phyloP scores from a whole-genome alignment of 1,284 basidiomycete species.

The Irpex rosettiformis region DNA sequence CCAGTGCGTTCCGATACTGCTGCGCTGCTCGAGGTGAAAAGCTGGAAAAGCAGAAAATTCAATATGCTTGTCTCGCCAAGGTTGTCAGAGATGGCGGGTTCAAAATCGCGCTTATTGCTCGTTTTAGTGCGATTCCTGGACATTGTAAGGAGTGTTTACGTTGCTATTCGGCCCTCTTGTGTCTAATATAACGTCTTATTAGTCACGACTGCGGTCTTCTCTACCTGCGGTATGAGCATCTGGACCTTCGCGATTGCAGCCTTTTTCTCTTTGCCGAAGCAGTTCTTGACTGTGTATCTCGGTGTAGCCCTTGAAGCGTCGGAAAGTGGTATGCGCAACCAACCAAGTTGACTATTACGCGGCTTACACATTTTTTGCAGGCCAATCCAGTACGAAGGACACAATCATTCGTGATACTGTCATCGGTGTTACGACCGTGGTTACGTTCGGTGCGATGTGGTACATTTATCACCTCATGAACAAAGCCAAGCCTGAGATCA shows the following conservation, averaged over 20 bases:
- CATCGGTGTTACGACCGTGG: conserved; percentile 57
- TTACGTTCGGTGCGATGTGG: conserved; percentile 81
- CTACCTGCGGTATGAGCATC: conserved; percentile 77
- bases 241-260: conserved; percentile 69
- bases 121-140: conserved; percentile 80
- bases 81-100: conserved; percentile 81
- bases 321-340: conserved; percentile 31
- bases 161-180: neutral
- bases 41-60: conserved; percentile 65
- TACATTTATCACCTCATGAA: conserved; percentile 80
- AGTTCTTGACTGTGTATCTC: conserved; percentile 72
- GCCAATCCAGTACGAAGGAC: conserved; percentile 37
- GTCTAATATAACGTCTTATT: no score
- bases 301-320: conserved; percentile 61
- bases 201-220: conserved; percentile 74
- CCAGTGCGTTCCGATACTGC: conserved; percentile 63
- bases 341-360: no score
- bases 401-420: conserved; percentile 65
- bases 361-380: conserved; percentile 11
- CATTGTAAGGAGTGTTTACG: conserved; percentile 45
- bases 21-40: conserved; percentile 64
- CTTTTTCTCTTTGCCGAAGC: conserved; percentile 75
- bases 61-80: conserved; percentile 75
- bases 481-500: conserved; percentile 67
- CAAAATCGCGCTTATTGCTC: conserved; percentile 68